phyloP scores from a whole-genome alignment of 23 red algal genomes.

The Gracilaria vermiculophylla region DNA sequence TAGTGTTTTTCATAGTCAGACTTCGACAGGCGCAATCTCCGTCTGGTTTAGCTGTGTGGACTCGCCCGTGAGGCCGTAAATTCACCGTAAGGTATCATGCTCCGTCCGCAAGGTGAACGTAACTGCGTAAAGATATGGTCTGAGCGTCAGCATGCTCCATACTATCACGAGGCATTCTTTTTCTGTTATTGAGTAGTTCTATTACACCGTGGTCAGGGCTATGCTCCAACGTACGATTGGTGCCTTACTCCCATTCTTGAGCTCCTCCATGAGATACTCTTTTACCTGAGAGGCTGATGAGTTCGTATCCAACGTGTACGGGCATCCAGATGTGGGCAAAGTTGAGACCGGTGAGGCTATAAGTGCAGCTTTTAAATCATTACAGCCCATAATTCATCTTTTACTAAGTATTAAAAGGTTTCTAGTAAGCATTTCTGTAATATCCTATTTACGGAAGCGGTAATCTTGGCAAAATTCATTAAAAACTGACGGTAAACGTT shows the following conservation, averaged over 20 bases:
- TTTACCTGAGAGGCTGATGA: background rate
- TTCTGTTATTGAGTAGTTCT: conserved; percentile 8
- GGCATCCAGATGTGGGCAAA: background rate
- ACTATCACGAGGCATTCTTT: conserved; percentile 33
- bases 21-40: conserved; percentile 1
- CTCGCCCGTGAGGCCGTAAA: background rate
- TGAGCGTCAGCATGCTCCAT: conserved; percentile 32
- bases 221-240: conserved; percentile 25
- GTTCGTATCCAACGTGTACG: background rate
- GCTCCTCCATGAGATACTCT: background rate
- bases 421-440: background rate
- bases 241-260: background rate
- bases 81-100: conserved; percentile 37
- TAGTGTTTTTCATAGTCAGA: conserved; percentile 19
- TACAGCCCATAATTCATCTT: conserved; percentile 3
- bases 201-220: background rate
- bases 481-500: too few relatives aligned
- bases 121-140: conserved; percentile 3
- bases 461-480: background rate
- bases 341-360: background rate
- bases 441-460: background rate
- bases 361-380: conserved; percentile 18
- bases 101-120: conserved; percentile 32
- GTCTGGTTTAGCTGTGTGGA: background rate
- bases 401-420: background rate